These are phyloP conservation scores for Trematosphaeria pertusa DNA, from an alignment of 2,329 filamentous ascomycete genomes.

Conservation along the genomic window DNA sequence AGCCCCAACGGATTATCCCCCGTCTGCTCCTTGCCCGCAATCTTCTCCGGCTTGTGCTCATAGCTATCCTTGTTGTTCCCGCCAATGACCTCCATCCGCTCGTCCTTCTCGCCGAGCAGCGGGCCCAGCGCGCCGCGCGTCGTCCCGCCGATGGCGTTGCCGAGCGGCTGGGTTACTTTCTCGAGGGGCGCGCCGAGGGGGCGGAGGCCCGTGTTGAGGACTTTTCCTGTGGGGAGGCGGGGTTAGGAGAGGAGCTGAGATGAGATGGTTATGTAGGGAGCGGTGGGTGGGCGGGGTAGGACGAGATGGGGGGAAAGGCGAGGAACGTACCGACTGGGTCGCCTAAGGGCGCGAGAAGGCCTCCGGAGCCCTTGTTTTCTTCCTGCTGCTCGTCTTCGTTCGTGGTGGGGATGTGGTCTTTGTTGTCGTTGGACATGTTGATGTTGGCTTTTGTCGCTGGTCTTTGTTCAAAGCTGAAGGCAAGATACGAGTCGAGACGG, in stretches of 20 bases:
- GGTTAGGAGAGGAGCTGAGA: background rate
- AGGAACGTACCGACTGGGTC: conserved; percentile 38
- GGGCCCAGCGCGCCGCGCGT: conserved; percentile 47
- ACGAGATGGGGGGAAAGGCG: background rate
- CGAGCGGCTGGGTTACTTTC: conserved; percentile 47
- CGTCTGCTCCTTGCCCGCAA: conserved; percentile 49
- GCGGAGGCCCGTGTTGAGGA: conserved; percentile 46
- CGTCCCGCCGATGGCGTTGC: conserved; percentile 44
- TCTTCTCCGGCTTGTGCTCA: conserved; percentile 41
- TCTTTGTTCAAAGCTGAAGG: background rate
- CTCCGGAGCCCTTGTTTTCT: conserved; percentile 28
- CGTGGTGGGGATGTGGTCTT: conserved; percentile 37
- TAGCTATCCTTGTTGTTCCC: conserved; percentile 51
- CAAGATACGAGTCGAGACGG: background rate
- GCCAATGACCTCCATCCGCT: conserved; percentile 45
- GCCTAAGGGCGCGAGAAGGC: conserved; percentile 37
- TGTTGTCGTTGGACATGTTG: conserved; percentile 20
- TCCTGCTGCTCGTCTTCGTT: conserved; percentile 29
- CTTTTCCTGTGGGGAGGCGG: conserved; percentile 36
- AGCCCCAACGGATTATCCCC: conserved; percentile 49
- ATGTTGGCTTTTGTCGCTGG: background rate
- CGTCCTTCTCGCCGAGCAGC: conserved; percentile 41
- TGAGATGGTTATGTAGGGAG: conserved; percentile 5
- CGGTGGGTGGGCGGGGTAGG: background rate
- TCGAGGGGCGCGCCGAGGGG: conserved; percentile 49